A percentile compares a stretch with the other conserved stretches of the same genome.
These are phyloP conservation scores for Begonia loranthoides DNA, from an alignment of 306 rosid species.

Conservation along the genomic window DNA sequence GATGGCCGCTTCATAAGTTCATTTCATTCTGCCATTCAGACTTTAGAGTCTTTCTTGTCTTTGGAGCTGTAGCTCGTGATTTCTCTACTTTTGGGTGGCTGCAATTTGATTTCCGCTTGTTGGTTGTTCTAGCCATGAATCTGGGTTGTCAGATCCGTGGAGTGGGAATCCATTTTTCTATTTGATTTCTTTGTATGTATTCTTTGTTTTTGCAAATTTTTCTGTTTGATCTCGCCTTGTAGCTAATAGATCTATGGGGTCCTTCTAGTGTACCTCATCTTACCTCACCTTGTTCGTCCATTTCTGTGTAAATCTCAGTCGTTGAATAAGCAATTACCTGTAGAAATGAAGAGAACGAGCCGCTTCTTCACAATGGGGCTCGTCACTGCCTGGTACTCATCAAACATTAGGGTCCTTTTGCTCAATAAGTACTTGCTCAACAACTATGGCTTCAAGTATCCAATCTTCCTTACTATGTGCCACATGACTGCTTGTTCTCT, in stretches of 20 bases:
- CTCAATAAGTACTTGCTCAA: too few relatives aligned
- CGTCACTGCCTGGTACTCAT: too few relatives aligned
- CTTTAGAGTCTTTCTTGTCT: too few relatives aligned
- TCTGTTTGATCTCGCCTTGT: background rate
- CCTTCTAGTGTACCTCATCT: constrained; percentile 2
- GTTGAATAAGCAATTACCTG: constrained; percentile 3
- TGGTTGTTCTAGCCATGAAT: background rate
- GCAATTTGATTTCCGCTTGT: background rate
- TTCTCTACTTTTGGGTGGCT: background rate
- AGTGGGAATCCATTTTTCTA: background rate
- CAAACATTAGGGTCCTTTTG: too few relatives aligned
- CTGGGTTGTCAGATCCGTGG: constrained; percentile 4
- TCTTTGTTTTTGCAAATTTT: background rate
- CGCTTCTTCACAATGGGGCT: too few relatives aligned
- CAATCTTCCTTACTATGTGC: too few relatives aligned
- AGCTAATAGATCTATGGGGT: constrained; percentile 2
- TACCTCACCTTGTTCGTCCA: constrained; percentile 1
- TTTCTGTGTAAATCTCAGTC: background rate
- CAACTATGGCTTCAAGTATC: too few relatives aligned
- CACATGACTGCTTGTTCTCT: too few relatives aligned
- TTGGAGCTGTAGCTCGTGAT: constrained; percentile 1
- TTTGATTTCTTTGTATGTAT: background rate
- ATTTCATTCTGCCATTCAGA: too few relatives aligned
- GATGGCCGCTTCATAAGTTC: too few relatives aligned
- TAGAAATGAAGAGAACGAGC: too few relatives aligned